Evolutionary conservation across 2,329 filamentous ascomycete species (phyloP).

Genomic region (Cladosporium sp.): DNA sequence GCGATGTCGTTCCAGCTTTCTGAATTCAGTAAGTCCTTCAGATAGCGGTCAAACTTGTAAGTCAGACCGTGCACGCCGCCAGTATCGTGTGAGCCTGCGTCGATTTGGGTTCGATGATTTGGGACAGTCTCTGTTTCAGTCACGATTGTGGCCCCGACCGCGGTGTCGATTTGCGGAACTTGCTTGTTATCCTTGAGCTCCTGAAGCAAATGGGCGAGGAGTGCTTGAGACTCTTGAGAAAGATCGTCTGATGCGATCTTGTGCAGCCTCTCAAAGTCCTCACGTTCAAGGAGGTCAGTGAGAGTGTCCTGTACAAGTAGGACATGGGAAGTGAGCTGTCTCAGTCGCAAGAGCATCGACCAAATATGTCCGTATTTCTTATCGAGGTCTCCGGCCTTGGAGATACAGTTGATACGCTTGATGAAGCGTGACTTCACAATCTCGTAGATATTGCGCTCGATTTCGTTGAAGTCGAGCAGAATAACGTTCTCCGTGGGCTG

Average conservation of each 20-base stretch:
- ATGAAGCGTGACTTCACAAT: slow-evolving; percentile 30
- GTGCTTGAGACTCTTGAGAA: neutral
- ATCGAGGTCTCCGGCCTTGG: neutral
- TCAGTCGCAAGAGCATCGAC: slow-evolving; percentile 47
- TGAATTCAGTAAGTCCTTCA: neutral
- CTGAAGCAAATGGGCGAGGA: neutral
- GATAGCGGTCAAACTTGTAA: neutral
- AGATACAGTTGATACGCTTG: slow-evolving; percentile 37
- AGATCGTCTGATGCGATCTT: neutral
- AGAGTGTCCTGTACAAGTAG: slow-evolving; percentile 47
- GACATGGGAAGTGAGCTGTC: slow-evolving; percentile 49
- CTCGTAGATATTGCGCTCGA: slow-evolving; percentile 52
- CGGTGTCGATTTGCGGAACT: neutral
- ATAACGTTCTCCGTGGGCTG: slow-evolving; percentile 40
- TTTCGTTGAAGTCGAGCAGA: slow-evolving; percentile 46
- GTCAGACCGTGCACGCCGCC: neutral
- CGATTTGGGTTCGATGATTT: neutral
- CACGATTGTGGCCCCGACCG: neutral
- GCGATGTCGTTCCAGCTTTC: neutral
- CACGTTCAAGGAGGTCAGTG: slow-evolving; percentile 40
- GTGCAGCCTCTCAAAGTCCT: slow-evolving; percentile 43
- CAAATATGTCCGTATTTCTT: slow-evolving; percentile 34
- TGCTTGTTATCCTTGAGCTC: neutral
- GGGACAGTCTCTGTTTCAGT: neutral
- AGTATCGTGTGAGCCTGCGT: neutral